Percentiles rank a stretch among this genome's conserved stretches.
phyloP scores from a whole-genome alignment of 2,329 filamentous ascomycete species.

The Venturia carpophila region DNA sequence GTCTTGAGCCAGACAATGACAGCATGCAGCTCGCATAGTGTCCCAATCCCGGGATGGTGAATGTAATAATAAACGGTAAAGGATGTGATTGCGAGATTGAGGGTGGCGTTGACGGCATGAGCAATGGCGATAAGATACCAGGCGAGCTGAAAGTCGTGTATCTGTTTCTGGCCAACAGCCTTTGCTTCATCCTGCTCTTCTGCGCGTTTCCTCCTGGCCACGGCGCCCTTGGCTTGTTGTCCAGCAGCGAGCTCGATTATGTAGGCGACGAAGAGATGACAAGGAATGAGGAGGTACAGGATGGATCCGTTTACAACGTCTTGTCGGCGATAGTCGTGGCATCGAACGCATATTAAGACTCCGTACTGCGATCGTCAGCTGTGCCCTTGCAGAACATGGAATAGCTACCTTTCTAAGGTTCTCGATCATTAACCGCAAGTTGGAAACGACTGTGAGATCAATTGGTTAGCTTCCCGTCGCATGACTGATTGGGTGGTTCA shows the following conservation, averaged over 20 bases:
- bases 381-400: background rate
- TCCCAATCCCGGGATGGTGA: constrained; percentile 88
- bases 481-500: constrained; percentile 23
- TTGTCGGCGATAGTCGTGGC: constrained; percentile 75
- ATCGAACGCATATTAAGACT: constrained; percentile 82
- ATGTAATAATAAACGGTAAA: constrained; percentile 84
- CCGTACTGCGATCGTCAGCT: constrained; percentile 60
- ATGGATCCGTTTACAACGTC: constrained; percentile 68
- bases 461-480: constrained; percentile 18
- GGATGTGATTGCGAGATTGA: constrained; percentile 73
- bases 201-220: constrained; percentile 50
- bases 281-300: constrained; percentile 81
- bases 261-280: constrained; percentile 84
- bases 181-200: constrained; percentile 42
- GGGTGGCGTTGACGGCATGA: constrained; percentile 75
- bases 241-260: constrained; percentile 81
- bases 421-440: constrained; percentile 88
- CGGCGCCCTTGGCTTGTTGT: constrained; percentile 62
- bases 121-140: constrained; percentile 76
- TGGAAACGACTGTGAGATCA: constrained; percentile 64
- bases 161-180: constrained; percentile 49
- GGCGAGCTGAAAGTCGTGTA: constrained; percentile 57
- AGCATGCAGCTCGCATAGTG: constrained; percentile 80
- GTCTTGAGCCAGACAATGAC: constrained; percentile 96
- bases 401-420: constrained; percentile 77